Percentiles rank a stretch among this genome's conserved stretches.
These are phyloP conservation scores for Chaetomium globosum DNA, from an alignment of 2,329 filamentous ascomycete species.

Conservation along the genomic window DNA sequence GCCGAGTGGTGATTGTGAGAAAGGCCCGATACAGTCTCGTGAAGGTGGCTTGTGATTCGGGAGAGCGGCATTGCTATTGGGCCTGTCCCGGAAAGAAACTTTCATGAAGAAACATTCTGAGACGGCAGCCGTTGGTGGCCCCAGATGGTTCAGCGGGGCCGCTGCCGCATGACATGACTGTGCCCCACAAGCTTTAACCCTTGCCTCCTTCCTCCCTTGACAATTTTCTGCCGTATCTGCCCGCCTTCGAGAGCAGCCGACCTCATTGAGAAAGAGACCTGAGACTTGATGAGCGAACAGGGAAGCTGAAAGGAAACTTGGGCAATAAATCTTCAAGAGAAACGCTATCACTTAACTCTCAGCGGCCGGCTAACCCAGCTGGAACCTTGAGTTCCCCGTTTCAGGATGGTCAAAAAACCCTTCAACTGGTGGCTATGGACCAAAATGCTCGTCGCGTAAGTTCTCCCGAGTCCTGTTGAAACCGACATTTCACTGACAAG, in stretches of 20 bases:
- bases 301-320: not conserved
- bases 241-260: constrained; percentile 27
- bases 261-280: constrained; percentile 18
- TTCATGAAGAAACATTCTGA: constrained; percentile 26
- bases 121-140: constrained; percentile 20
- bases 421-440: constrained; percentile 61
- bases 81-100: constrained; percentile 3
- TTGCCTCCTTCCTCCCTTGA: not conserved
- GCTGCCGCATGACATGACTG: not conserved
- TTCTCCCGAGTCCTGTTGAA: constrained; percentile 19
- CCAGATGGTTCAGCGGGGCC: not conserved
- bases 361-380: not conserved
- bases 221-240: constrained; percentile 26
- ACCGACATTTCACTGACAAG: constrained; percentile 22
- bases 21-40: constrained; percentile 1
- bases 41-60: not conserved
- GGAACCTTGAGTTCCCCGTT: not conserved
- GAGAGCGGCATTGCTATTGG: constrained; percentile 13
- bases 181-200: constrained; percentile 6
- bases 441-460: constrained; percentile 74
- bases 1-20: not conserved
- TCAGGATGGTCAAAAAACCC: constrained; percentile 46
- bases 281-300: not conserved
- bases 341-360: not conserved
- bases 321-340: not conserved